Base-by-base conservation (phyloP, 805 yeast species). In the Saccharomycopsis lassenensis region DNA sequence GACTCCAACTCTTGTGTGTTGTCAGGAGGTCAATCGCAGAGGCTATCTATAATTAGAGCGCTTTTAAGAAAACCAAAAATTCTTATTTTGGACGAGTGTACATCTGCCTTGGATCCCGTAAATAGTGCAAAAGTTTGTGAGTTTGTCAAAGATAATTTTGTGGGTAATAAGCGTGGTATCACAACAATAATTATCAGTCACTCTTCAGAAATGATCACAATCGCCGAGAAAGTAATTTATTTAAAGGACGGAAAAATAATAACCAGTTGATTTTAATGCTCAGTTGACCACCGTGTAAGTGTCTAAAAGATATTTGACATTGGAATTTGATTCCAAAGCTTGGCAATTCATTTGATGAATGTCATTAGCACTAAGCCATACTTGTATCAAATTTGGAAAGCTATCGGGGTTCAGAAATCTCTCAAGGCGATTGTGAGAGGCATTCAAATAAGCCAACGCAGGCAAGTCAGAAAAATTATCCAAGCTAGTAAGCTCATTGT, bases 21-120 rank as follows among this genome's bases (percentile, higher is more conserved):
- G 1, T 86, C 96, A 1, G 94, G 94, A 19, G 98, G 98, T 2
- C 97, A 91, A 54, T 64, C 79, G 6, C 97, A 91, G 52, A 59
- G 96, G 38, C 52, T 91, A 2, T 77, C 91, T 0, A 73, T 91
- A 35, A 94, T 89, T 0, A 65, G 97, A 34, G 91, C 94, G 0
- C 44, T 91, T 3, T 40, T 87, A 4, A 58, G 87, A 24, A 61
- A 65, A 15, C 91, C 96, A 0, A 62, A 76, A n/a, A 63, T 91
- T 4, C 50, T 74, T 35, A 58, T 76, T 14, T 55, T 91, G 33
- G 98, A 91, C 56, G 98, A 91, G 52, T 78, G 87, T 47, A 86
- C 97, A 0, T 77, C 96, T 0, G 81, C 94, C 0, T 60, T 91
- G 33, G 98, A 91, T 52, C 63, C 77, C 0, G 68, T 63, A 14